Evolutionary conservation across 2,329 filamentous ascomycete species (phyloP).

Genomic region (Monosporascus sp.): DNA sequence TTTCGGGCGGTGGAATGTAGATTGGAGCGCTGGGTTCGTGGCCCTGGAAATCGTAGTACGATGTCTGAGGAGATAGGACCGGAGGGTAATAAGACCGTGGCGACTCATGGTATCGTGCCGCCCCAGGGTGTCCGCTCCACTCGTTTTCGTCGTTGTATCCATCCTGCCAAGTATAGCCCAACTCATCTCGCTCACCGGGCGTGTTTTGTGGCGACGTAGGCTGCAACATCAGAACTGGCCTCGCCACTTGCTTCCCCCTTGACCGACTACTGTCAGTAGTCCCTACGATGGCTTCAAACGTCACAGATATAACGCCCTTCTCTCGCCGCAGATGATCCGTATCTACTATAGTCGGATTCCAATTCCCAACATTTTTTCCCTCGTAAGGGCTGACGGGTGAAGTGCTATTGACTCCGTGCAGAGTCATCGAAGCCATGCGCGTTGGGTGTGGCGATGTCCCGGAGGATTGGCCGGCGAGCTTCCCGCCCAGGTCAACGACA

Average conservation of each 20-base stretch:
- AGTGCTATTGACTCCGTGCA: conserved; percentile 25
- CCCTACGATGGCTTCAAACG: conserved; percentile 83
- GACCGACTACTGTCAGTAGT: conserved; percentile 62
- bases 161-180: conserved; percentile 26
- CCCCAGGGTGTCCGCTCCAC: conserved; percentile 15
- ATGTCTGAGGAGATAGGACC: conserved; percentile 23
- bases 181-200: conserved; percentile 11
- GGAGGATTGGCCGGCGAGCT: conserved; percentile 56
- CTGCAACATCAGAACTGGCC: conserved; percentile 15
- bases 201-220: conserved; percentile 12
- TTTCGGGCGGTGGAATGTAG: conserved; percentile 54
- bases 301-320: conserved; percentile 83
- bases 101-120: conserved; percentile 11
- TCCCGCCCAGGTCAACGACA: conserved; percentile 85
- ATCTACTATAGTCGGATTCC: conserved; percentile 70
- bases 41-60: conserved; percentile 26
- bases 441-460: conserved; percentile 33
- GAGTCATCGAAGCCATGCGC: conserved; percentile 32
- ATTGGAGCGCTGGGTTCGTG: conserved; percentile 34
- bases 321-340: conserved; percentile 81
- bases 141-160: conserved; percentile 22
- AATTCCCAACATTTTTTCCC: conserved; percentile 43
- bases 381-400: conserved; percentile 27
- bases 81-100: conserved; percentile 21
- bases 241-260: conserved; percentile 20